A percentile compares a stretch with the other conserved stretches of the same genome.
phyloP scores from a whole-genome alignment of 2,329 filamentous ascomycete species.

The Paecilomyces sp. region DNA sequence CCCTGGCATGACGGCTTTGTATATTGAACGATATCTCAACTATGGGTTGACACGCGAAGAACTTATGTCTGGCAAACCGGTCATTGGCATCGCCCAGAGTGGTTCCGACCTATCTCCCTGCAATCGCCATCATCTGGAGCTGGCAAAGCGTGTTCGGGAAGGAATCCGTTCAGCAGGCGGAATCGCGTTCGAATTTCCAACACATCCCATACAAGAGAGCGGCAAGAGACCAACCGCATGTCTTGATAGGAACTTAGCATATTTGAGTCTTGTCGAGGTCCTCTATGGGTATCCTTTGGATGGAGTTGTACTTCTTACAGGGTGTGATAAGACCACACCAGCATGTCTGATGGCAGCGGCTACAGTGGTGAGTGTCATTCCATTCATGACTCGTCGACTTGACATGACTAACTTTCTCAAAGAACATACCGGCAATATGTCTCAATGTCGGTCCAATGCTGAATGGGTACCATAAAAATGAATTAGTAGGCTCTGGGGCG shows the following conservation, averaged over 20 bases:
- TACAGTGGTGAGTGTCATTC: slow-evolving; percentile 32
- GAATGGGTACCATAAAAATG: slow-evolving; percentile 39
- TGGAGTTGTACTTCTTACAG: slow-evolving; percentile 45
- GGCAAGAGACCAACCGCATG: slow-evolving; percentile 42
- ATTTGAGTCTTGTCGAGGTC: slow-evolving; percentile 43
- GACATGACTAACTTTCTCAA: slow-evolving; percentile 4
- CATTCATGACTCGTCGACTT: not conserved
- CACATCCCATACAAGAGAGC: slow-evolving; percentile 47
- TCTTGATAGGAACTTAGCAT: slow-evolving; percentile 44
- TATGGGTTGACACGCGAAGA: slow-evolving; percentile 44
- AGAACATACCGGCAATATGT: slow-evolving; percentile 46
- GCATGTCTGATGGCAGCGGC: slow-evolving; percentile 47
- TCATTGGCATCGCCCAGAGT: slow-evolving; percentile 47
- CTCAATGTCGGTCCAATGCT: slow-evolving; percentile 49
- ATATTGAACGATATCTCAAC: slow-evolving; percentile 46
- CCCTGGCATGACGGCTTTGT: slow-evolving; percentile 39
- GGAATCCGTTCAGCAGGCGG: slow-evolving; percentile 44
- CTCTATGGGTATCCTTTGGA: slow-evolving; percentile 44
- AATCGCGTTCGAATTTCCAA: slow-evolving; percentile 47
- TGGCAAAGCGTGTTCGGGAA: slow-evolving; percentile 45
- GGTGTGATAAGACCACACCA: slow-evolving; percentile 49
- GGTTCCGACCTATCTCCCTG: slow-evolving; percentile 46
- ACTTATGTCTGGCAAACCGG: slow-evolving; percentile 43
- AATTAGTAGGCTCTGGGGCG: slow-evolving; percentile 39
- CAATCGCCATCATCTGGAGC: slow-evolving; percentile 44